Evolutionary conservation across 805 yeast species (phyloP), one percentile per base, ranked within the genome.

Genomic region (Dipodascopsis tothii): DNA sequence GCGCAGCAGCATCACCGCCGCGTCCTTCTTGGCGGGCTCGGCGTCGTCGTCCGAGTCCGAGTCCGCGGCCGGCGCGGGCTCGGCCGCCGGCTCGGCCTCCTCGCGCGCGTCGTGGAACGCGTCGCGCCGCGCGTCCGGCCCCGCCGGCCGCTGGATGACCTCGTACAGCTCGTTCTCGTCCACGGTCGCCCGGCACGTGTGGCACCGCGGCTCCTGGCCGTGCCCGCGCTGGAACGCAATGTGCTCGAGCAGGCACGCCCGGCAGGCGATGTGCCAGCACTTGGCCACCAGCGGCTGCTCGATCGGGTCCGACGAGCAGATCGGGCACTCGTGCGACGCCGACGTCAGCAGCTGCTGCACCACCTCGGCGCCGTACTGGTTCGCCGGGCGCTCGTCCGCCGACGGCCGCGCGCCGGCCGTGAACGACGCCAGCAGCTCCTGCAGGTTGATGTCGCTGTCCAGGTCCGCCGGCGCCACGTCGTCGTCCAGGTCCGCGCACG

Each of bases 191-290:
- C 96, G 70, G 61, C 96, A 90, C 46, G 78, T 77, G 3, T 94
- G 95, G 60, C 97, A 90, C 18, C 73, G 60, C 0, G 77, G 68
- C 1, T 59, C 59, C 25, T 72, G 66, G 0, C 70, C 66, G 40
- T 72, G 69, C 30, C 64, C 53, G 35, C 63, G 65, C 55, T 84
- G 90, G 57, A 77, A 85, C 18, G 77, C 78, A 46, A 87, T 73
- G 60, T 85, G 92, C 41, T 80, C 87, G 45, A 77, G 53, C 21
- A 88, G 56, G 61, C 96, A 90, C 18, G 67, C 69, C 27, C 79
- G 64, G 60, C 96, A 90, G 50, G 80, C 86, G 35, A 78, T 64
- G 62, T 90, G 97, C 22, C 83, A 81, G 65, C 97, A 90, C 30
- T 77, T 78, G 0, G 88, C 77, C 9, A 90, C 71, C 0, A 79